phyloP scores from a whole-genome alignment of 2,329 filamentous ascomycete species.

The Colletotrichum eleusines region DNA sequence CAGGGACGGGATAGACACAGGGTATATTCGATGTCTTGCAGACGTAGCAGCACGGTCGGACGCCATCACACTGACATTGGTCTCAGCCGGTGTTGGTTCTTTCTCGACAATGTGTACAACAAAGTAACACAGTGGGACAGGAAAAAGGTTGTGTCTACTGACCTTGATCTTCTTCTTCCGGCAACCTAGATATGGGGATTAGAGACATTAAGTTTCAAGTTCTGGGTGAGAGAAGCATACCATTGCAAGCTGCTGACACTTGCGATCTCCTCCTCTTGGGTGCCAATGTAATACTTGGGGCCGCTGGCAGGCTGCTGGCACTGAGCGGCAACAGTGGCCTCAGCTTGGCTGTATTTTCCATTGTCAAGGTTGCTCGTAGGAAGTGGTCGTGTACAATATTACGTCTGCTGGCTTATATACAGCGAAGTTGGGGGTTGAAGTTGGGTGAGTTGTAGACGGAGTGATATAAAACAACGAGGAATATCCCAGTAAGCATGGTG shows the following conservation, averaged over 20 bases:
- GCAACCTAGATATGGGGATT: neutral
- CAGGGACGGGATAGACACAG: conserved; percentile 30
- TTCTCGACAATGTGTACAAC: neutral
- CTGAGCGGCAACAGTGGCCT: conserved; percentile 20
- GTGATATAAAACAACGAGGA: neutral
- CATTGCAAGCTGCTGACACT: conserved; percentile 24
- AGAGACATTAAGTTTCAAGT: neutral
- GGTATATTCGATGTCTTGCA: neutral
- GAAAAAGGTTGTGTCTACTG: neutral
- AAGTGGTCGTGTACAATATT: neutral
- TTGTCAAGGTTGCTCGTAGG: neutral
- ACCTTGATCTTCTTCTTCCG: conserved; percentile 30
- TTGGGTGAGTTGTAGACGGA: neutral
- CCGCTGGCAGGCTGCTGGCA: neutral
- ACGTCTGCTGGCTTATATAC: neutral
- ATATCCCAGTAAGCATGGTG: too few relatives aligned
- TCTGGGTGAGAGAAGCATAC: neutral
- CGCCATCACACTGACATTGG: conserved; percentile 9
- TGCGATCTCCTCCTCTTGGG: conserved; percentile 22
- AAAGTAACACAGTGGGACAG: neutral
- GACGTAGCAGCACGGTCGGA: conserved; percentile 11
- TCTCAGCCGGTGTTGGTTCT: neutral
- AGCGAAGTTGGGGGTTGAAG: neutral
- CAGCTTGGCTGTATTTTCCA: conserved; percentile 2
- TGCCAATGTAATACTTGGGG: neutral